phyloP scores from a whole-genome alignment of 768 basidiomycete genomes.

The Gloeopeniophorella convolvens region DNA sequence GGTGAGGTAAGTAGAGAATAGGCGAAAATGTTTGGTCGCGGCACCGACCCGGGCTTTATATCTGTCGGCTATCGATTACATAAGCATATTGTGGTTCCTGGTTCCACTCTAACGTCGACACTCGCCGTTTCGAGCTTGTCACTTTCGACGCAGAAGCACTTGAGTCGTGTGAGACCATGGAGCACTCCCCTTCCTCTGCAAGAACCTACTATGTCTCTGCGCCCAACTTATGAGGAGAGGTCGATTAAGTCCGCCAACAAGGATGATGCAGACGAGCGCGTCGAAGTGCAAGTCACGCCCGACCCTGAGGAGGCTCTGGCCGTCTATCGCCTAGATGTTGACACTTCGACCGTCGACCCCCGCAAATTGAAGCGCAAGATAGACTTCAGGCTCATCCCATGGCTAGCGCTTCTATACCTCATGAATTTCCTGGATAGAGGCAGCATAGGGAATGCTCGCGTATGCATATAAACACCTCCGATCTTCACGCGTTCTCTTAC shows the following conservation, averaged over 20 bases:
- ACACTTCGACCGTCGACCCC: slow-evolving; percentile 49
- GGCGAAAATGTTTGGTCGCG: neutral
- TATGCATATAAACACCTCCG: slow-evolving; percentile 24
- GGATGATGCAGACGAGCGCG: neutral
- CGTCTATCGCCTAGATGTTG: slow-evolving; percentile 45
- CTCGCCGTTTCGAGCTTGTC: too few species aligned
- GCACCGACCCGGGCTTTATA: too few species aligned
- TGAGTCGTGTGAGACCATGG: too few species aligned
- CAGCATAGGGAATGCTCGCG: slow-evolving; percentile 71
- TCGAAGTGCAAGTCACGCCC: neutral
- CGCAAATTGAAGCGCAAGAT: slow-evolving; percentile 49
- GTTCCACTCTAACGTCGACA: too few species aligned
- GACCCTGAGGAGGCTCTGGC: slow-evolving; percentile 17
- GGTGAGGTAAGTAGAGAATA: neutral
- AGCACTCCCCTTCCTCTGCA: too few species aligned
- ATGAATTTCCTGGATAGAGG: slow-evolving; percentile 62
- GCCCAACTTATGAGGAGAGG: neutral
- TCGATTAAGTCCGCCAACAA: neutral
- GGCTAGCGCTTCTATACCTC: slow-evolving; percentile 67
- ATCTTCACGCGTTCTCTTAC: neutral
- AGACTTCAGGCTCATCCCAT: slow-evolving; percentile 65
- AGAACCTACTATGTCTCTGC: slow-evolving; percentile 26
- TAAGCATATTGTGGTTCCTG: too few species aligned
- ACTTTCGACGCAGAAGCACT: too few species aligned
- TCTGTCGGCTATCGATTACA: too few species aligned